phyloP scores from a whole-genome alignment of 140 eudicot genomes.

The Erigeron philadelphicus region DNA sequence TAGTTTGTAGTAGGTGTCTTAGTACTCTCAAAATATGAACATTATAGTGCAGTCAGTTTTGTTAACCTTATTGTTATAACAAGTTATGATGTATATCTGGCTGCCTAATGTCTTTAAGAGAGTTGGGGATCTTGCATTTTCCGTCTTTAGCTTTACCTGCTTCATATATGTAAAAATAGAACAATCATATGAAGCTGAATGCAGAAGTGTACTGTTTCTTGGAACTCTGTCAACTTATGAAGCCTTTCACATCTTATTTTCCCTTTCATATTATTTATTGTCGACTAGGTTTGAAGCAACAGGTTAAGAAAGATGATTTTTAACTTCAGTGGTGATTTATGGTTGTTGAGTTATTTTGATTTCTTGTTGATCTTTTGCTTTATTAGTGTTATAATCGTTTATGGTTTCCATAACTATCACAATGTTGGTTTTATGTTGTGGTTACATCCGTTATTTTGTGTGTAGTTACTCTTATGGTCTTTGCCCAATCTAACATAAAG shows the following conservation, averaged over 20 bases:
- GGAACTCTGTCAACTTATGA: neutral
- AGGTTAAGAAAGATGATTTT: neutral
- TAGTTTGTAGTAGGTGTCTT: constrained; percentile 33
- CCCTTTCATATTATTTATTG: too few species aligned
- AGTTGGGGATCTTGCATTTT: neutral
- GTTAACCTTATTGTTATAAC: constrained; percentile 7
- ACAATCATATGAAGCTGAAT: too few species aligned
- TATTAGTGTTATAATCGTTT: neutral
- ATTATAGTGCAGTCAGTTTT: constrained; percentile 24
- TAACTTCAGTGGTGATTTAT: too few species aligned
- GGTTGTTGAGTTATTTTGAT: too few species aligned
- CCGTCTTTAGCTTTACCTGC: constrained; percentile 13
- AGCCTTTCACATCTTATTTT: neutral
- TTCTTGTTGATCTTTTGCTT: neutral
- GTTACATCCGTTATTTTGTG: too few species aligned
- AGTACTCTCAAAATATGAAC: constrained; percentile 17
- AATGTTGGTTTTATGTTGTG: too few species aligned
- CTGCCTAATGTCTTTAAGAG: constrained; percentile 20
- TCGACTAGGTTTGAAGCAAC: neutral
- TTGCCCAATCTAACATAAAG: too few species aligned
- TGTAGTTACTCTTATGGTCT: too few species aligned
- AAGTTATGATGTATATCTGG: constrained; percentile 26
- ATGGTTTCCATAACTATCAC: neutral
- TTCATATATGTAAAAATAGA: constrained; percentile 11
- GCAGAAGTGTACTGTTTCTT: too few species aligned